Percentiles rank a stretch among this genome's conserved stretches.
These are phyloP conservation scores for Leccinum barrowsii DNA, from an alignment of 768 basidiomycete genomes.

Conservation along the genomic window DNA sequence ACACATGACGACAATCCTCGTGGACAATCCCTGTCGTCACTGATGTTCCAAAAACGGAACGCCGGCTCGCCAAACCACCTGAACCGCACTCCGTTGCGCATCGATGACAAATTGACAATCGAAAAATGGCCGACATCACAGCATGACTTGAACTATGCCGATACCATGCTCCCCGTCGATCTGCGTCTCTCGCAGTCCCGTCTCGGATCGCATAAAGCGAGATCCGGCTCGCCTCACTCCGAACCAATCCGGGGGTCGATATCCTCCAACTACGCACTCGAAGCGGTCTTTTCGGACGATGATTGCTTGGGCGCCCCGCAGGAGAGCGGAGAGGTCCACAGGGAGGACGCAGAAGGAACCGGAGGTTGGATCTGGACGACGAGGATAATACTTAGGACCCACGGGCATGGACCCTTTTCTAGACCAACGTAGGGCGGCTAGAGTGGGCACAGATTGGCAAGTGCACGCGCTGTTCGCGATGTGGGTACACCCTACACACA, in stretches of 20 bases:
- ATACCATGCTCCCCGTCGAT: not conserved
- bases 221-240: constrained; percentile 22
- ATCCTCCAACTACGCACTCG: constrained; percentile 20
- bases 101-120: not conserved
- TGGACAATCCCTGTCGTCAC: not conserved
- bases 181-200: not conserved
- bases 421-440: no score
- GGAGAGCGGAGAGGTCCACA: not conserved
- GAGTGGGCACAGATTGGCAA: no score
- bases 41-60: not conserved
- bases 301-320: constrained; percentile 5
- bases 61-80: not conserved
- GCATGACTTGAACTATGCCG: not conserved
- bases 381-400: constrained; percentile 4
- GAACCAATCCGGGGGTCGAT: constrained; percentile 20
- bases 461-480: not conserved
- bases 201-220: constrained; percentile 7
- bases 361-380: constrained; percentile 22
- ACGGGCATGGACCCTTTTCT: not conserved
- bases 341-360: not conserved
- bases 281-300: constrained; percentile 18
- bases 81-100: not conserved
- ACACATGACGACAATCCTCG: not conserved
- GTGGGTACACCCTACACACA: constrained; percentile 28
- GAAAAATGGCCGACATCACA: not conserved